Evolutionary conservation across 2,329 filamentous ascomycete genomes (phyloP).

Genomic region (Scedosporium boydii): DNA sequence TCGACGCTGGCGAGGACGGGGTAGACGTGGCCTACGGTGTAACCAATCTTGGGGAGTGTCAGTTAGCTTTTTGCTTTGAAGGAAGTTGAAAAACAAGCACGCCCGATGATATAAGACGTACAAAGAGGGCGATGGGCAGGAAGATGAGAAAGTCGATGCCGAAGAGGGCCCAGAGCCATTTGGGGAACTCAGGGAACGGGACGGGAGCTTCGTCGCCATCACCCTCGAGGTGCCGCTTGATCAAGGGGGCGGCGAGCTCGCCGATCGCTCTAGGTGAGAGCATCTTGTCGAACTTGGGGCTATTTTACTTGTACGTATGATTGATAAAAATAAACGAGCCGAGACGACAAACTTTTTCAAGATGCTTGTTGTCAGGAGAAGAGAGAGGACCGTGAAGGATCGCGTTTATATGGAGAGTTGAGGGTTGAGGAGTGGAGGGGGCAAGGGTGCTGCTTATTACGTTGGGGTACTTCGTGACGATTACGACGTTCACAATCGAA

Average conservation of each 20-base stretch:
- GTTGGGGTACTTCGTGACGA: no score
- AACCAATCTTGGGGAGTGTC: slow-evolving; percentile 27
- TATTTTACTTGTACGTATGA: background rate
- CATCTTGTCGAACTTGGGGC: background rate
- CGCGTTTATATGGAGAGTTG: no score
- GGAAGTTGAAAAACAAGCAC: no score
- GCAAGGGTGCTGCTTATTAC: no score
- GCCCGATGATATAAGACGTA: background rate
- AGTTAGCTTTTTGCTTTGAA: background rate
- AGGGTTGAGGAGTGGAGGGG: no score
- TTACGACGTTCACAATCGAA: no score
- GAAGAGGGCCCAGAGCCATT: slow-evolving; percentile 2
- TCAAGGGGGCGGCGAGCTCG: background rate
- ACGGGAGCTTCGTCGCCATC: background rate
- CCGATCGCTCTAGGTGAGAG: background rate
- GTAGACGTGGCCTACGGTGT: slow-evolving; percentile 41
- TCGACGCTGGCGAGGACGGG: slow-evolving; percentile 49
- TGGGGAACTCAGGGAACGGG: background rate
- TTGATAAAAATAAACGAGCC: background rate
- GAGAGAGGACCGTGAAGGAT: background rate
- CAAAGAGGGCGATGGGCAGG: slow-evolving; percentile 2
- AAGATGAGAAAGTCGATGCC: background rate
- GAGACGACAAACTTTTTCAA: background rate
- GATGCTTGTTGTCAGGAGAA: background rate
- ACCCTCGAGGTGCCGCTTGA: slow-evolving; percentile 2